Conservation (phyloP, 306 rosid genomes). For the Trifolium fragiferum region DNA sequence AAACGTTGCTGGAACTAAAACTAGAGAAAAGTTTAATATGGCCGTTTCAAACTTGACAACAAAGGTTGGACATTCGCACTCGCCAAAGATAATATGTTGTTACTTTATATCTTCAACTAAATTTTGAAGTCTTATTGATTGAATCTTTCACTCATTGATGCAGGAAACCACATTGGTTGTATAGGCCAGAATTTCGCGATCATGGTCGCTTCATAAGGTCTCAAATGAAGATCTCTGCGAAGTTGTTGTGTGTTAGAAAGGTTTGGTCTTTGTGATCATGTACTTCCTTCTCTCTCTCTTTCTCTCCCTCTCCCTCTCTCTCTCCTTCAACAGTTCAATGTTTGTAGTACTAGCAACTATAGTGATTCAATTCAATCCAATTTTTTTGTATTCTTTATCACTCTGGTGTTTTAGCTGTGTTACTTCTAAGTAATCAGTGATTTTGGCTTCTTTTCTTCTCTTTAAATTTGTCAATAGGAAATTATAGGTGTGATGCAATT, state of each 20-base stretch:
- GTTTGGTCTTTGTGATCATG: slow-evolving; percentile 29
- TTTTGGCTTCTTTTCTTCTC: slow-evolving; percentile 14
- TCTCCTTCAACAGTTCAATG: slow-evolving; percentile 35
- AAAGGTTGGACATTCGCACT: slow-evolving; percentile 60
- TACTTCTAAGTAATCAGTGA: slow-evolving; percentile 41
- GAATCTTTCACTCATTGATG: slow-evolving; percentile 35
- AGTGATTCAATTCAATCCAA: slow-evolving; percentile 45
- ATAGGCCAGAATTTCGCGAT: slow-evolving; percentile 47
- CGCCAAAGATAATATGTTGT: neutral
- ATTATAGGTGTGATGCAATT: slow-evolving; percentile 36
- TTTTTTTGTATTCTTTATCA: slow-evolving; percentile 52
- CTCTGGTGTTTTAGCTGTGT: slow-evolving; percentile 38
- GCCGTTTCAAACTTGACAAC: slow-evolving; percentile 84
- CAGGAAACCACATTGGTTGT: slow-evolving; percentile 86
- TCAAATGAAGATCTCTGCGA: slow-evolving; percentile 21
- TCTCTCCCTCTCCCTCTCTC: slow-evolving; percentile 19
- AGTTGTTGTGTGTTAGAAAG: slow-evolving; percentile 30
- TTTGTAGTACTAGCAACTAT: slow-evolving; percentile 37
- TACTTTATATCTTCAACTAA: neutral
- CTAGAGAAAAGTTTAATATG: slow-evolving; percentile 81
- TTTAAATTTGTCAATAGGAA: slow-evolving; percentile 39
- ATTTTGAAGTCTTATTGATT: slow-evolving; percentile 8
- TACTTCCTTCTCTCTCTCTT: neutral
- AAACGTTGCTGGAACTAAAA: slow-evolving; percentile 81
- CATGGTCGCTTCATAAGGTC: slow-evolving; percentile 23